Conservation (phyloP, 805 yeast species). For the Myxozyma kluyveri region DNA sequence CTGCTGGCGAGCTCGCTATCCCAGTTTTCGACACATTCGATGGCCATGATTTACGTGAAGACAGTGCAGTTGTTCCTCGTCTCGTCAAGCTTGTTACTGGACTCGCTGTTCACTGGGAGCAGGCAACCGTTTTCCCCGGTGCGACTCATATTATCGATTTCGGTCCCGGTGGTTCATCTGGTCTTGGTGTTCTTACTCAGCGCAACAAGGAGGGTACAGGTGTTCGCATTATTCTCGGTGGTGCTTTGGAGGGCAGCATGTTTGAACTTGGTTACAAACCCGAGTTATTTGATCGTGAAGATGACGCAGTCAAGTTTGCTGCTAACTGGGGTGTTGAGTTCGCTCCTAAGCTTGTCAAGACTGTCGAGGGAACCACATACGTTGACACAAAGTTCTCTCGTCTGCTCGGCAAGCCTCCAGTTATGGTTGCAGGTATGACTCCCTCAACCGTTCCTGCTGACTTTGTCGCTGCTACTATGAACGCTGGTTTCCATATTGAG, state of each 20-base stretch:
- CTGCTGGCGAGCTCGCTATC: constrained; percentile 56
- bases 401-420: constrained; percentile 89
- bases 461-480: constrained; percentile 88
- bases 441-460: constrained; percentile 95
- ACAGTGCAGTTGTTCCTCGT: constrained; percentile 61
- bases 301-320: constrained; percentile 69
- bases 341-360: constrained; percentile 81
- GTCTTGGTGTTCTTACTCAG: constrained; percentile 92
- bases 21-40: constrained; percentile 90
- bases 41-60: constrained; percentile 70
- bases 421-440: constrained; percentile 99
- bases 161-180: constrained; percentile 99
- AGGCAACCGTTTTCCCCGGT: constrained; percentile 63
- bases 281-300: constrained; percentile 77
- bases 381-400: constrained; percentile 94
- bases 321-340: constrained; percentile 87
- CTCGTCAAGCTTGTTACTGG: constrained; percentile 79
- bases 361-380: constrained; percentile 58
- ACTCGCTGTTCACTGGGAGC: constrained; percentile 93
- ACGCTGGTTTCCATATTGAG: constrained; percentile 96
- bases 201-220: constrained; percentile 99
- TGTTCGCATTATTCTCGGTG: constrained; percentile 88
- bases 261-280: constrained; percentile 95
- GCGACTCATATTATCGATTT: constrained; percentile 91
- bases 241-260: constrained; percentile 68